phyloP scores from a whole-genome alignment of 2,329 filamentous ascomycete species.

The Diplodia seriata region DNA sequence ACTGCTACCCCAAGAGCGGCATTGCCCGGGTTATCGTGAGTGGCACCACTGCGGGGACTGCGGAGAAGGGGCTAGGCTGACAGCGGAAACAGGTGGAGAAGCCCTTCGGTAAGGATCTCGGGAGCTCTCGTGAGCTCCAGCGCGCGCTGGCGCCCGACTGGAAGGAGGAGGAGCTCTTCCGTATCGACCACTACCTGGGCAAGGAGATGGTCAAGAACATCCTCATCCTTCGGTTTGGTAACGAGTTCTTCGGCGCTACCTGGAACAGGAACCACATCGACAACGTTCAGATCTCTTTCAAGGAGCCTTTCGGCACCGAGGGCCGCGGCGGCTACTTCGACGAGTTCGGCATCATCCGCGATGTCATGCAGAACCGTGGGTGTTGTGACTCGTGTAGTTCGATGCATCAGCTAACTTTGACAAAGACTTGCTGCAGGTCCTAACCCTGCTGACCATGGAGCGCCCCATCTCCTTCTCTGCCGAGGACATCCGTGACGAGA shows the following conservation, averaged over 20 bases:
- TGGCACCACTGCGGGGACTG: conserved; percentile 7
- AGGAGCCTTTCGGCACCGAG: conserved; percentile 98
- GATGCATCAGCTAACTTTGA: conserved; percentile 25
- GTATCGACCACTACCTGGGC: conserved; percentile 98
- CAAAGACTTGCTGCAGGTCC: conserved; percentile 84
- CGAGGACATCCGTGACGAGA: conserved; percentile 98
- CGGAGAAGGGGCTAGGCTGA: conserved; percentile 28
- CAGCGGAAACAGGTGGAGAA: conserved; percentile 80
- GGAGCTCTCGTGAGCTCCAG: conserved; percentile 91
- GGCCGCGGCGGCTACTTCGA: conserved; percentile 98
- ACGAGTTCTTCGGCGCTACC: conserved; percentile 97
- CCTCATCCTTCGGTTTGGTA: conserved; percentile 94
- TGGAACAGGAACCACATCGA: conserved; percentile 99
- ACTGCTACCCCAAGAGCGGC: conserved; percentile 91
- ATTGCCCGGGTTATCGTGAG: conserved; percentile 93
- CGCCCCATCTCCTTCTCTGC: conserved; percentile 96
- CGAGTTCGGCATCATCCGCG: conserved; percentile 98
- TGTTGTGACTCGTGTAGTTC: conserved; percentile 34
- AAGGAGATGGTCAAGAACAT: conserved; percentile 99
- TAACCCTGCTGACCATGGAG: conserved; percentile 97
- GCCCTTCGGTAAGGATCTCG: conserved; percentile 96
- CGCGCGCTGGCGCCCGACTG: conserved; percentile 95
- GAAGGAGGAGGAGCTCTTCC: conserved; percentile 98
- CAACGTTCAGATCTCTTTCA: conserved; percentile 94
- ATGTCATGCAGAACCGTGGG: conserved; percentile 97